Percentiles rank a stretch among this genome's conserved stretches.
These are phyloP conservation scores for Solanum bulbocastanum DNA, from an alignment of 257 asterid species.

Conservation along the genomic window DNA sequence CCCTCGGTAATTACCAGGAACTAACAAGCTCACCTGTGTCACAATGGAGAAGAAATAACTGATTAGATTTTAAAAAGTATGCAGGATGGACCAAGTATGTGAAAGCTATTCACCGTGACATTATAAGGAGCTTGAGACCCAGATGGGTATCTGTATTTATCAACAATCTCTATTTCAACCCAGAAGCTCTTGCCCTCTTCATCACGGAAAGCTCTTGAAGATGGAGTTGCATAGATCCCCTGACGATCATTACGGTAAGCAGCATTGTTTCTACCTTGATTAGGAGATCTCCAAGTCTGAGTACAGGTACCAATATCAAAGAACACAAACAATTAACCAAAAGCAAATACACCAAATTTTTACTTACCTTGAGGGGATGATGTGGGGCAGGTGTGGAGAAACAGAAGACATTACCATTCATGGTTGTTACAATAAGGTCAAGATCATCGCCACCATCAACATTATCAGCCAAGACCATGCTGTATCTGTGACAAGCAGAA, in stretches of 20 bases:
- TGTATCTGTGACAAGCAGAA: constrained; percentile 52
- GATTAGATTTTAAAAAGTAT: not conserved
- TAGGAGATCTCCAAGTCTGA: constrained; percentile 88
- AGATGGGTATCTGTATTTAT: constrained; percentile 68
- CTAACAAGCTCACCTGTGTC: constrained; percentile 77
- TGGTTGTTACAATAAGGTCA: constrained; percentile 91
- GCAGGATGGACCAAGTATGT: not conserved
- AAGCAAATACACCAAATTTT: not conserved
- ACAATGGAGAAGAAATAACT: not conserved
- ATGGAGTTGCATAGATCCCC: constrained; percentile 76
- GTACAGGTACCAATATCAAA: not conserved
- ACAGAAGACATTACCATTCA: constrained; percentile 99
- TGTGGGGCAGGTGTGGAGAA: constrained; percentile 95
- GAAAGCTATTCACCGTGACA: constrained; percentile 53
- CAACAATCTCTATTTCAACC: constrained; percentile 88
- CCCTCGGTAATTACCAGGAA: constrained; percentile 98
- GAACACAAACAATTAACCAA: not conserved
- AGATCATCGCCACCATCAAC: constrained; percentile 99
- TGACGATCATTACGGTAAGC: constrained; percentile 61
- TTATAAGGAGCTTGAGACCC: constrained; percentile 93
- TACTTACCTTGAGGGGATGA: constrained; percentile 87
- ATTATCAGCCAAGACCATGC: constrained; percentile 98
- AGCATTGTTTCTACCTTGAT: constrained; percentile 84
- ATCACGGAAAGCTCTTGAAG: constrained; percentile 90
- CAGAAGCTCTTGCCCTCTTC: constrained; percentile 98